A percentile compares a stretch with the other conserved stretches of the same genome.
phyloP scores from a whole-genome alignment of 805 yeast species.

The Brettanomyces naardenensis region DNA sequence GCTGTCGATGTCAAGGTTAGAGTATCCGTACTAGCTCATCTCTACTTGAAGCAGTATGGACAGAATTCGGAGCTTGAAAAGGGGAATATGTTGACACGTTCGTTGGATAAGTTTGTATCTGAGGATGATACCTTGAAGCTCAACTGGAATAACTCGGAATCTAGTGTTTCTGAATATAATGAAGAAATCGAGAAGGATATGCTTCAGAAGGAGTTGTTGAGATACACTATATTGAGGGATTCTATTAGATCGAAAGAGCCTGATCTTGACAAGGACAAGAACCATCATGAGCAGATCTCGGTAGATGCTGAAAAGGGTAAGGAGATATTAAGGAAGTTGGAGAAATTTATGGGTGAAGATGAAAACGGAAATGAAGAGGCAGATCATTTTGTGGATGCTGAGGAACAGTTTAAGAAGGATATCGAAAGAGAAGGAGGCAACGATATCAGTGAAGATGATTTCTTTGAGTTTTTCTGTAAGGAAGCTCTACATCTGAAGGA shows the following conservation, averaged over 20 bases:
- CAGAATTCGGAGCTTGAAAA: background rate
- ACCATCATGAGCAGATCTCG: slow-evolving; percentile 1
- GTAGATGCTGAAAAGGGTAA: slow-evolving; percentile 10
- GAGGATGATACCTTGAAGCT: background rate
- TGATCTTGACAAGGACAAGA: slow-evolving; percentile 8
- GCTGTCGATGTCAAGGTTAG: background rate
- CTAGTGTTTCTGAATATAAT: slow-evolving; percentile 10
- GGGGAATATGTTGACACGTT: slow-evolving; percentile 1
- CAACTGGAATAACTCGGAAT: background rate
- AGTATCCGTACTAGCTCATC: slow-evolving; percentile 6
- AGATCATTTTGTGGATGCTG: background rate
- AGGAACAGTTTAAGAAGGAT: background rate
- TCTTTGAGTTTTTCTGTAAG: slow-evolving; percentile 53
- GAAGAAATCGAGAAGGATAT: slow-evolving; percentile 10
- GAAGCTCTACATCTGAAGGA: slow-evolving; percentile 44
- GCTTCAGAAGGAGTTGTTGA: slow-evolving; percentile 24
- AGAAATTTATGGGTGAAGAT: slow-evolving; percentile 16
- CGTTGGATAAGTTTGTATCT: slow-evolving; percentile 3
- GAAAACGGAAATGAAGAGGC: slow-evolving; percentile 2
- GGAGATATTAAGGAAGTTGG: slow-evolving; percentile 19
- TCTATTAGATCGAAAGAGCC: slow-evolving; percentile 14
- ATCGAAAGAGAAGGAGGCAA: slow-evolving; percentile 22
- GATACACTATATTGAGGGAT: slow-evolving; percentile 14
- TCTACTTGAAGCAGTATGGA: slow-evolving; percentile 3
- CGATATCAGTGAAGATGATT: slow-evolving; percentile 59